phyloP scores from a whole-genome alignment of 768 basidiomycete species.

The Naganishia friedmannii region DNA sequence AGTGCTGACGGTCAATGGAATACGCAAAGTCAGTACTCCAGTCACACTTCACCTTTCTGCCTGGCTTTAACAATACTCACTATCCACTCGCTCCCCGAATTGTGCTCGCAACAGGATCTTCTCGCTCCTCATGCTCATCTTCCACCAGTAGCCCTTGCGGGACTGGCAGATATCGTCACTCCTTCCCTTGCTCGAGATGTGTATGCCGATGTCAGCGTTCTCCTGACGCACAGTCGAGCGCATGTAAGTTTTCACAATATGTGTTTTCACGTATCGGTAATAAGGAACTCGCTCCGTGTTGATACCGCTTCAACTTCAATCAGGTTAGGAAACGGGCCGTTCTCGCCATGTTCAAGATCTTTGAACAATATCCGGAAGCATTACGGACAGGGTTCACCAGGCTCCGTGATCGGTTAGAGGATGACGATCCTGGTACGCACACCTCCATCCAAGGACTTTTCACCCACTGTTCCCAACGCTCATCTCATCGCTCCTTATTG shows the following conservation, averaged over 20 bases:
- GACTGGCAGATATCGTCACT: constrained; percentile 78
- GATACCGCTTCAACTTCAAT: constrained; percentile 38
- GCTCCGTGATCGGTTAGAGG: constrained; percentile 59
- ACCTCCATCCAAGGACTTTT: constrained; percentile 27
- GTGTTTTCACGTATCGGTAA: background rate
- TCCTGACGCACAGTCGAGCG: constrained; percentile 84
- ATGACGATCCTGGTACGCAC: constrained; percentile 59
- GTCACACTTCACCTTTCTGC: background rate
- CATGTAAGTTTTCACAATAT: constrained; percentile 47
- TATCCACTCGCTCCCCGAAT: constrained; percentile 43
- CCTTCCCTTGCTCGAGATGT: constrained; percentile 88
- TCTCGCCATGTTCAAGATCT: constrained; percentile 73
- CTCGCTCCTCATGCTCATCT: constrained; percentile 71
- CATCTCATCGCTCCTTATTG: background rate
- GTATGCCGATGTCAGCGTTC: constrained; percentile 73
- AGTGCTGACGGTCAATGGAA: constrained; percentile 85
- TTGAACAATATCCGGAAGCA: constrained; percentile 78
- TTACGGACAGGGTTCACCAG: constrained; percentile 64
- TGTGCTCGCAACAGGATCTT: constrained; percentile 63
- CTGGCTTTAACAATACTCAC: constrained; percentile 7
- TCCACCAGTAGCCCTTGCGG: constrained; percentile 67
- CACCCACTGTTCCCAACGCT: background rate
- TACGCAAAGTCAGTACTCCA: constrained; percentile 44
- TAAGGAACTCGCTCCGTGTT: background rate
- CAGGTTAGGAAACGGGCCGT: constrained; percentile 83